Base-by-base conservation (phyloP, 148 eudicot species). In the Beta vulgaris region DNA sequence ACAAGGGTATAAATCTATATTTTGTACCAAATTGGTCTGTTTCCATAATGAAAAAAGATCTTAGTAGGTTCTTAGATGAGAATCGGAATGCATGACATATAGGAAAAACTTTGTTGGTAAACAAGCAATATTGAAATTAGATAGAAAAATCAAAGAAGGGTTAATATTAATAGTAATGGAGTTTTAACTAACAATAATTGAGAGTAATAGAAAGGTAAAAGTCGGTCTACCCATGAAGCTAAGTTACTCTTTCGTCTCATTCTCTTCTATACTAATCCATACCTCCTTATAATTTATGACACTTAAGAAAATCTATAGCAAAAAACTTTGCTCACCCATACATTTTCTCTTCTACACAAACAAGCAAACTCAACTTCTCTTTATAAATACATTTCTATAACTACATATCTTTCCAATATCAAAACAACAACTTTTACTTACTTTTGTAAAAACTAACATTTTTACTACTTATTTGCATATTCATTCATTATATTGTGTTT, bases 241-340 rank as follows among this genome's bases (percentile, higher is more conserved):
- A 72, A 70, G 14, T 72, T 80, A 49, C 35, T 68, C 58, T 79
- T 77, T 10, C 88, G 80, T 81, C 75, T 77, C 75, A 79, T 66
- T 62, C 79, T 77, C 82, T 74, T 73, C 31, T 53, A n/a, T 59
- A 49, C 76, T 67, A 68, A 61, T 55, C 80, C 74, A 46, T 55
- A 44, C 68, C 76, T 25, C n/a, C 0, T 49, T 19, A 19, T 10
- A 19, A 49, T n/a, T n/a, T n/a, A n/a, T n/a, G n/a, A n/a, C n/a
- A n/a, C n/a, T n/a, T n/a, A n/a, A n/a, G n/a, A n/a, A n/a, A n/a
- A n/a, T n/a, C n/a, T n/a, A n/a, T n/a, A n/a, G n/a, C n/a, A n/a
- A n/a, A n/a, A n/a, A n/a, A n/a, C n/a, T n/a, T n/a, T n/a, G n/a
- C n/a, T n/a, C n/a, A n/a, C n/a, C n/a, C n/a, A n/a, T n/a, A n/a